Evolutionary conservation across 305 asterid genomes (phyloP).

Genomic region (Fraxinus dipetala): DNA sequence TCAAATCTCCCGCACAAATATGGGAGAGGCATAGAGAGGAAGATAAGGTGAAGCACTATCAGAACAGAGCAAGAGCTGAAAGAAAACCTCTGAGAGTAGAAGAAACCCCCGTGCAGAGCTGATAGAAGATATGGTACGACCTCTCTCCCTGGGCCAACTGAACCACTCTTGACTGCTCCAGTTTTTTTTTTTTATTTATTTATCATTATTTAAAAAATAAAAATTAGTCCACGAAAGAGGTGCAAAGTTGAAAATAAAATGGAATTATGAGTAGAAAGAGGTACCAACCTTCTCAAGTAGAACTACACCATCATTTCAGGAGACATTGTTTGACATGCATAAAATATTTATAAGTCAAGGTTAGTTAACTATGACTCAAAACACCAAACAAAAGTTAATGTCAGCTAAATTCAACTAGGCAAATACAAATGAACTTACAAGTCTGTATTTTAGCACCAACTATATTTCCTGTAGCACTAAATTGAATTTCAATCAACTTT

Average conservation of each 20-base stretch:
- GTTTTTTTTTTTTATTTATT: constrained; percentile 17
- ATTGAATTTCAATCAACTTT: constrained; percentile 71
- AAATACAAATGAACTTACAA: constrained; percentile 54
- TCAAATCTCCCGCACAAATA: constrained; percentile 8
- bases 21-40: not conserved
- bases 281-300: constrained; percentile 50
- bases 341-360: constrained; percentile 22
- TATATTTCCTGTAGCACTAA: constrained; percentile 62
- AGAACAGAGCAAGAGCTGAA: constrained; percentile 21
- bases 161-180: constrained; percentile 91
- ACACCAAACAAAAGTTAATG: constrained; percentile 17
- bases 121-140: constrained; percentile 91
- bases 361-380: constrained; percentile 22
- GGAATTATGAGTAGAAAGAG: constrained; percentile 12
- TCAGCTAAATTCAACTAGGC: constrained; percentile 22
- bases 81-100: constrained; percentile 71
- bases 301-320: constrained; percentile 31
- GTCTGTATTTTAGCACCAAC: constrained; percentile 84
- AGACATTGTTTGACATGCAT: constrained; percentile 22
- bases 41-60: not conserved
- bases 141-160: constrained; percentile 79
- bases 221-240: constrained; percentile 28
- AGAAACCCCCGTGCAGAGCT: constrained; percentile 96
- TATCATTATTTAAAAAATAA: not conserved
- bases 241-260: constrained; percentile 12